A percentile compares a stretch with the other conserved stretches of the same genome.
Conservation (phyloP, 2,329 filamentous ascomycete species). For the Neopestalotiopsis sp. region DNA sequence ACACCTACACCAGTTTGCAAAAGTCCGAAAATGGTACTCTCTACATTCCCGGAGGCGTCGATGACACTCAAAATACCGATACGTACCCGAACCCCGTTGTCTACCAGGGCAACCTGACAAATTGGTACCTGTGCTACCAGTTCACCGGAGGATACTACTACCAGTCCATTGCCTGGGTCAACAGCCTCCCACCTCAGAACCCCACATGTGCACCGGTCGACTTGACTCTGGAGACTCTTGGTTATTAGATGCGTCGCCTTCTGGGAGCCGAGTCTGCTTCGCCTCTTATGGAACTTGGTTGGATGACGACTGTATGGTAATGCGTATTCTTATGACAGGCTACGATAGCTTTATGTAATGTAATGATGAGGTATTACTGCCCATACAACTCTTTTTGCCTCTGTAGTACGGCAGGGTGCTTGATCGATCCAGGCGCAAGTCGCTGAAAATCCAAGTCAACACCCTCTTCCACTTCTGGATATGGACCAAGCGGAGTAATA, state of each 20-base stretch:
- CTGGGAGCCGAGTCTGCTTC: too few relatives aligned
- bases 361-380: not conserved
- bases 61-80: constrained; percentile 29
- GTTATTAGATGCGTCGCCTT: not conserved
- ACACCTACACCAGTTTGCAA: constrained; percentile 22
- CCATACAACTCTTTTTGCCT: constrained; percentile 31
- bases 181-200: constrained; percentile 29
- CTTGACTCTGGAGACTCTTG: constrained; percentile 23
- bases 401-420: constrained; percentile 45
- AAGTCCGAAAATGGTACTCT: constrained; percentile 27
- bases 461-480: constrained; percentile 59
- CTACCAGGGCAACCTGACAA: constrained; percentile 25
- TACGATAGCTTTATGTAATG: constrained; percentile 7
- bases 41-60: constrained; percentile 27
- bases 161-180: constrained; percentile 32
- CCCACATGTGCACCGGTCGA: constrained; percentile 32
- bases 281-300: not conserved
- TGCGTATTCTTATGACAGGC: not conserved
- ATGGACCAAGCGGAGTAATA: constrained; percentile 69
- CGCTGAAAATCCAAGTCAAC: constrained; percentile 55
- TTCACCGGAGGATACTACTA: constrained; percentile 32
- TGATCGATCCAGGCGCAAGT: constrained; percentile 52
- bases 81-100: constrained; percentile 20
- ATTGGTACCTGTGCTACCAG: constrained; percentile 34
- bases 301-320: not conserved